Conservation (phyloP, 768 basidiomycete genomes). For the Pleurotus sapidus region DNA sequence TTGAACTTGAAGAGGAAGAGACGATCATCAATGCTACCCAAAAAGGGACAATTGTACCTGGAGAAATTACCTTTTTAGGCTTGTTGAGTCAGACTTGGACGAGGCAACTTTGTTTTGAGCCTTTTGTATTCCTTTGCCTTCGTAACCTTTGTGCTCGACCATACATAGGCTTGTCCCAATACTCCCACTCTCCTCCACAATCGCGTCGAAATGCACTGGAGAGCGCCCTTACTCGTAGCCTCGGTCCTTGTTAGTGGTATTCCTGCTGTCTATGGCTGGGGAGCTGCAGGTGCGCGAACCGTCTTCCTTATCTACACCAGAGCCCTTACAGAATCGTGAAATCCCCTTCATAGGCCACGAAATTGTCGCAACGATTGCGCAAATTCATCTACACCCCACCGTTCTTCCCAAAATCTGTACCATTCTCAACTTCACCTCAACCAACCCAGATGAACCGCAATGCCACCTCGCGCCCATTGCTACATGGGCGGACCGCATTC, state of each 20-base stretch:
- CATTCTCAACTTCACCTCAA: slow-evolving; percentile 56
- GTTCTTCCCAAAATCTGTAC: slow-evolving; percentile 64
- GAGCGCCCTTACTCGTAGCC: not conserved
- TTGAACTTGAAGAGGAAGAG: too few relatives aligned
- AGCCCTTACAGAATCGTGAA: not conserved
- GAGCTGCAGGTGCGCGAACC: slow-evolving; percentile 33
- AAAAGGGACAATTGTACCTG: too few relatives aligned
- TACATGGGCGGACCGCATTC: slow-evolving; percentile 82
- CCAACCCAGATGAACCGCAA: slow-evolving; percentile 32
- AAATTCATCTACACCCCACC: slow-evolving; percentile 81
- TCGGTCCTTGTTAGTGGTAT: slow-evolving; percentile 1
- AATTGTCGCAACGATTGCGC: slow-evolving; percentile 91
- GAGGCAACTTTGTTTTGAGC: too few relatives aligned
- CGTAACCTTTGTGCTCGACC: too few relatives aligned
- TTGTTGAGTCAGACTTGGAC: too few relatives aligned
- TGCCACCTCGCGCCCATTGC: slow-evolving; percentile 86
- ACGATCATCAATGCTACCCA: too few relatives aligned
- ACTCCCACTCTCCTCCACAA: not conserved
- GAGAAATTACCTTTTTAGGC: too few relatives aligned
- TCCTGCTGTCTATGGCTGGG: slow-evolving; percentile 32
- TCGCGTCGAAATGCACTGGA: not conserved
- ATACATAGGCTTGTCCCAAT: too few relatives aligned
- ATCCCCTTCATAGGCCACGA: slow-evolving; percentile 65
- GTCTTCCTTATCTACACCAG: not conserved
- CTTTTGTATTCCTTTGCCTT: too few relatives aligned